Conservation (phyloP, 1,284 basidiomycete genomes). For the Polyporus tsugae region DNA sequence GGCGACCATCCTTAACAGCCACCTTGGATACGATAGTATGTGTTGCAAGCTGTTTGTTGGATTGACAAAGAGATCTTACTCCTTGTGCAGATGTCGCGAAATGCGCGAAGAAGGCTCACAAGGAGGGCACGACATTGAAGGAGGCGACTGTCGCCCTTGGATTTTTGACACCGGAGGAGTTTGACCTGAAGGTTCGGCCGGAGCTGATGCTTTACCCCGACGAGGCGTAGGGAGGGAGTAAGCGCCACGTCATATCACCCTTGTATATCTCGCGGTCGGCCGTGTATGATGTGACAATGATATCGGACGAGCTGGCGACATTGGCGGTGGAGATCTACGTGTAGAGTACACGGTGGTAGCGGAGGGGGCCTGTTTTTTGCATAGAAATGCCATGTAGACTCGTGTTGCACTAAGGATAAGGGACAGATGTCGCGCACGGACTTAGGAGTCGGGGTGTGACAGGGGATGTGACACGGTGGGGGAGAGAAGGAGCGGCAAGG, state of each 20-base stretch:
- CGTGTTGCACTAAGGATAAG: neutral
- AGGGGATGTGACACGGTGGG: constrained; percentile 35
- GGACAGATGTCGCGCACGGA: neutral
- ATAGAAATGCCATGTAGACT: constrained; percentile 5
- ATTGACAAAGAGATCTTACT: constrained; percentile 19
- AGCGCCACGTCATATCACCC: constrained; percentile 16
- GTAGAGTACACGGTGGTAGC: neutral
- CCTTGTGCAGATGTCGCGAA: constrained; percentile 86
- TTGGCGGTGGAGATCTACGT: neutral
- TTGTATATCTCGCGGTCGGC: constrained; percentile 22
- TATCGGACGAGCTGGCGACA: constrained; percentile 19
- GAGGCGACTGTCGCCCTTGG: constrained; percentile 92
- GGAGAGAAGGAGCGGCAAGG: constrained; percentile 41
- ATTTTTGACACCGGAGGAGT: constrained; percentile 90
- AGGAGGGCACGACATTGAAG: constrained; percentile 96
- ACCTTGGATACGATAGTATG: constrained; percentile 95
- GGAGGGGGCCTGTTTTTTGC: neutral
- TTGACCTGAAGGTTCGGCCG: constrained; percentile 95
- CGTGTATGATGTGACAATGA: constrained; percentile 32
- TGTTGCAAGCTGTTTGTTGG: constrained; percentile 35
- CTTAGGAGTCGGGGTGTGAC: constrained; percentile 31
- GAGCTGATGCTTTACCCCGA: constrained; percentile 87
- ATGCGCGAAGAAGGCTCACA: constrained; percentile 99
- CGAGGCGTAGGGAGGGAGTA: constrained; percentile 50
- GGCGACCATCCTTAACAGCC: constrained; percentile 93